Conservation (phyloP, 441 rosid genomes). For the Euphorbia celastroides region DNA sequence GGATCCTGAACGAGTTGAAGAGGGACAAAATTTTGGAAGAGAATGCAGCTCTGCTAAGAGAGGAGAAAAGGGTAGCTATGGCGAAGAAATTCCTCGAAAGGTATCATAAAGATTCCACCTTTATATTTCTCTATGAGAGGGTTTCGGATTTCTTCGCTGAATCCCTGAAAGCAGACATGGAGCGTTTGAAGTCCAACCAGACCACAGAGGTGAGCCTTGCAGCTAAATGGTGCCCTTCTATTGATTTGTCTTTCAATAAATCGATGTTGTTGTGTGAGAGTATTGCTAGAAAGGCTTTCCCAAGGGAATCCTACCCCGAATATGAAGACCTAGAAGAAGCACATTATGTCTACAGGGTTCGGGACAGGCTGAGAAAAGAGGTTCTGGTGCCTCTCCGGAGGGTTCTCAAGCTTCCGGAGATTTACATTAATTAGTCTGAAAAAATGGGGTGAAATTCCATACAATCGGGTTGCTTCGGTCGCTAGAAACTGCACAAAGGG, state of each 20-base stretch:
- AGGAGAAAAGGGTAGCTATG: conserved; percentile 9
- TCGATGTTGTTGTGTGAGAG: conserved; percentile 10
- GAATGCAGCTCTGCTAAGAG: conserved; percentile 13
- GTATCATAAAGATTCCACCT: conserved; percentile 20
- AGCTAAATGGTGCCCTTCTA: no score
- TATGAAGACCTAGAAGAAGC: no score
- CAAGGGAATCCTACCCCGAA: no score
- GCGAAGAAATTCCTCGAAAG: conserved; percentile 14
- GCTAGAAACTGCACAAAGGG: conserved; percentile 11
- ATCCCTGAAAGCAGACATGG: no score
- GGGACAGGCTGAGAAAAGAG: no score
- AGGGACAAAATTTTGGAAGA: no score
- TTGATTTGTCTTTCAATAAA: conserved; percentile 7
- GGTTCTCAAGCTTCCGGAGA: no score
- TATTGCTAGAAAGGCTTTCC: no score
- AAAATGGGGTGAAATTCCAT: no score
- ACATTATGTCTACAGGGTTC: no score
- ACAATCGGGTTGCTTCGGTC: conserved; percentile 12
- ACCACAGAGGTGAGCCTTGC: conserved; percentile 17
- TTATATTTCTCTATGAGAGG: conserved; percentile 16
- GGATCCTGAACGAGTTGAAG: no score
- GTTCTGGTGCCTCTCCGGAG: no score
- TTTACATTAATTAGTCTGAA: conserved; percentile 5
- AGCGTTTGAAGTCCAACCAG: conserved; percentile 8
- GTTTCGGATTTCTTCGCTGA: conserved; percentile 24